Evolutionary conservation across 2,329 filamentous ascomycete genomes (phyloP).

Genomic region (Lasiodiplodia sp.): DNA sequence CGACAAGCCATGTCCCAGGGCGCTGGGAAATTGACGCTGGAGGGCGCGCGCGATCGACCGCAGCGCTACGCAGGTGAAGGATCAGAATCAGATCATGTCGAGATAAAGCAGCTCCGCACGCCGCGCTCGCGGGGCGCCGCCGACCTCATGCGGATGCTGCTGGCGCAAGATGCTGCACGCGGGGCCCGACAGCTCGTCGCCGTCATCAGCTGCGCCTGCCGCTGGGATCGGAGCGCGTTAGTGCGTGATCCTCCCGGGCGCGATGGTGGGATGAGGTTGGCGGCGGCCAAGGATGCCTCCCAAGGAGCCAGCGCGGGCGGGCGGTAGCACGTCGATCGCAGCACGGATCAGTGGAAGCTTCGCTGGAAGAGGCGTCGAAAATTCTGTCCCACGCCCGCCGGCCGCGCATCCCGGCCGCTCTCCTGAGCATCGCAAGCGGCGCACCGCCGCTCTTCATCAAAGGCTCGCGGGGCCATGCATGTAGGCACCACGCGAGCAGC

Average conservation of each 20-base stretch:
- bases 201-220: slow-evolving; percentile 25
- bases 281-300: slow-evolving; percentile 26
- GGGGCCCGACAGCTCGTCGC: slow-evolving; percentile 24
- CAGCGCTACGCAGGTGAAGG: slow-evolving; percentile 21
- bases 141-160: slow-evolving; percentile 18
- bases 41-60: slow-evolving; percentile 24
- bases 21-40: slow-evolving; percentile 22
- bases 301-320: slow-evolving; percentile 24
- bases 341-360: slow-evolving; percentile 27
- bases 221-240: slow-evolving; percentile 27
- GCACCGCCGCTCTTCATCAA: slow-evolving; percentile 20
- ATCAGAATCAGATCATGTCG: slow-evolving; percentile 25
- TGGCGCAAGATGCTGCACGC: slow-evolving; percentile 27
- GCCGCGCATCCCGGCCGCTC: background rate
- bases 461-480: slow-evolving; percentile 26
- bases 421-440: background rate
- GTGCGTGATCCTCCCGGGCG: slow-evolving; percentile 28
- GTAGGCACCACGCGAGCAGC: slow-evolving; percentile 23
- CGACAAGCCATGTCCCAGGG: slow-evolving; percentile 24
- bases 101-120: slow-evolving; percentile 1
- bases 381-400: slow-evolving; percentile 16
- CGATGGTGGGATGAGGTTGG: slow-evolving; percentile 27
- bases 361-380: slow-evolving; percentile 18
- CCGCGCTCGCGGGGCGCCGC: slow-evolving; percentile 8
- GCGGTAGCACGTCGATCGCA: slow-evolving; percentile 28